Percentiles rank a stretch among this genome's conserved stretches.
Conservation (phyloP, 345 rosid genomes). For the rapeseed (Brassica napus) region Da-Ae NC_063434.1:10832501-10833000, state of each 20-base stretch:
- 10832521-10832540: constrained; percentile 78
- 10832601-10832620: constrained; percentile 42
- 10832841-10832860: neutral
- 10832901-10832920: constrained; percentile 5
- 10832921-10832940: constrained; percentile 36
- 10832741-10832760: constrained; percentile 34
- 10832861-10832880: neutral
- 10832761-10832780: constrained; percentile 29
- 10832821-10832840: constrained; percentile 15
- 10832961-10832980: constrained; percentile 35
- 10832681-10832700: constrained; percentile 14
- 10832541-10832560: constrained; percentile 87
- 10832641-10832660: neutral
- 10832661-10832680: constrained; percentile 1
- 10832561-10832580: constrained; percentile 82
- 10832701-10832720: constrained; percentile 15
- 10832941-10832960: constrained; percentile 26
- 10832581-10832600: constrained; percentile 91
- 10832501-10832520: constrained; percentile 29
- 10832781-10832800: constrained; percentile 5
- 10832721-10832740: constrained; percentile 12
- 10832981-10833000: neutral
- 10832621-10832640: constrained; percentile 17
- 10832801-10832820: constrained; percentile 9
- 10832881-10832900: neutral